A percentile compares a stretch with the other conserved stretches of the same genome.
phyloP scores from a whole-genome alignment of 495 filamentous ascomycete genomes.

The Annulohypoxylon maeteangense region DNA sequence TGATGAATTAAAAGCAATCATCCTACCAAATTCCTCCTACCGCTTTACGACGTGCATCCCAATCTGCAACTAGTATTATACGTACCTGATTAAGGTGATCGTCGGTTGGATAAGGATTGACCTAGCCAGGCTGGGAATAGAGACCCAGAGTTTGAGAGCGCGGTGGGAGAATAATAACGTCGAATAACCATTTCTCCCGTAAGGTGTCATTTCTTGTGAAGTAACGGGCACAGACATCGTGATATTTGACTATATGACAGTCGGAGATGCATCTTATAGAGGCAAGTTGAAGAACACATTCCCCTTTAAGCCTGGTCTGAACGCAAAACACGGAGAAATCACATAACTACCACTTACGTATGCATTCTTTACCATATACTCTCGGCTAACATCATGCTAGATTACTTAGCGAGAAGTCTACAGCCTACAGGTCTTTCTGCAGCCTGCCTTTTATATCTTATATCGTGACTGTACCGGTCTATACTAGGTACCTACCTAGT shows the following conservation, averaged over 20 bases:
- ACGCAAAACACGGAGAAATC: constrained; percentile 20
- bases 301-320: constrained; percentile 35
- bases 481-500: no score
- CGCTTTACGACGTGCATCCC: constrained; percentile 16
- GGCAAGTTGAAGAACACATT: constrained; percentile 41
- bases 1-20: constrained; percentile 35
- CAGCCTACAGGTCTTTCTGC: constrained; percentile 5
- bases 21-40: constrained; percentile 16
- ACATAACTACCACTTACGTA: constrained; percentile 23
- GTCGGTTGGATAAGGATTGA: constrained; percentile 20
- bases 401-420: constrained; percentile 8
- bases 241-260: constrained; percentile 24
- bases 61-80: constrained; percentile 10
- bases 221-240: constrained; percentile 23
- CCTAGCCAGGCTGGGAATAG: constrained; percentile 26
- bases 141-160: constrained; percentile 5
- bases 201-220: constrained; percentile 38
- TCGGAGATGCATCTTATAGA: constrained; percentile 35
- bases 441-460: constrained; percentile 15
- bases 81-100: constrained; percentile 18
- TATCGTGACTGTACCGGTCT: constrained; percentile 18
- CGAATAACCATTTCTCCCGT: constrained; percentile 15
- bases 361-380: constrained; percentile 3
- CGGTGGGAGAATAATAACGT: constrained; percentile 34
- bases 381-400: constrained; percentile 2